Evolutionary conservation across 116 monocot genomes (phyloP), one percentile per base, ranked within the genome.

Genomic region (Zostera marina): DNA sequence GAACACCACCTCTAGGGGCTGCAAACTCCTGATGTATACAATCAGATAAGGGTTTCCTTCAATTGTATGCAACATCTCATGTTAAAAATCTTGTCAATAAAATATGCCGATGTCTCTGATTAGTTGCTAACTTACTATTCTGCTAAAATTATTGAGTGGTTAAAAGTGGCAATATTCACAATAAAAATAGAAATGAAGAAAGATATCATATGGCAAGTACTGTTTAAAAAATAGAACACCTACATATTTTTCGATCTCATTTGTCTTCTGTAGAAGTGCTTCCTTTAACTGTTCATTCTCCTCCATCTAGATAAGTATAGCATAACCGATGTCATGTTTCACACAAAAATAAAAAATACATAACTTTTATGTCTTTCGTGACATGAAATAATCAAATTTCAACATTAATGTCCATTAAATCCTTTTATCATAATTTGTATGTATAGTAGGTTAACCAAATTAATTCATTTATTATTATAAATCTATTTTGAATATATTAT

Each of bases 241-340:
- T 76, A 98, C 96, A 72, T 70, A 74, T 78, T 56, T 78, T 63
- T 86, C 71, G 41, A 98, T 60, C 73, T 98, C 85, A 19, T 41
- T 70, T 43, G 75, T 69, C 63, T 72, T 82, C 51, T 59, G 44
- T 49, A 60, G 11, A 66, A 89, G 80, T 41, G 85, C 83, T 42
- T 78, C 78, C 67, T 59, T 80, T 52, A 98, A 71, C 56, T 58
- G 75, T 54, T 79, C 82, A 60, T 90, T 90, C 63, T 98, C 98
- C 63, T 86, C 80, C 67, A 79, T 19, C 96, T 98, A 17, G 64
- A 76, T 64, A 65, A 58, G 5, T 2, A 3, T 3, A 32, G 32
- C 32, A 32, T 32, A 32, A 32, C 32, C 32, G 5, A 32, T 32
- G 32, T 32, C 32, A 32, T 32, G 32, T 32, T 32, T 32, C 32